phyloP scores from a whole-genome alignment of 192 early-diverging fungal genomes.

The Podila minutissima region DNA sequence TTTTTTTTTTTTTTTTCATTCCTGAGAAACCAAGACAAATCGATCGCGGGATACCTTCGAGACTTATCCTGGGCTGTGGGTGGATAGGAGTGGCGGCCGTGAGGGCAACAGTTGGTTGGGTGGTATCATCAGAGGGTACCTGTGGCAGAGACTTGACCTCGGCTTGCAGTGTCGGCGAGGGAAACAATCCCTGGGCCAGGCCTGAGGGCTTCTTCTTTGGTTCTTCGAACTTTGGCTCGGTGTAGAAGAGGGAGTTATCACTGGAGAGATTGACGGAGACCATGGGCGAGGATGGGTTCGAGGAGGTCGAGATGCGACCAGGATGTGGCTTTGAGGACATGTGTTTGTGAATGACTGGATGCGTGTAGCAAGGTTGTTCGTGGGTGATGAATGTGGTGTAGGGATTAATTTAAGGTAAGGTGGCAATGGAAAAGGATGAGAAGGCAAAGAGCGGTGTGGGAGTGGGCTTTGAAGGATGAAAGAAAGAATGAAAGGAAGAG shows the following conservation, averaged over 20 bases:
- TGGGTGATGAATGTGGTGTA: no score
- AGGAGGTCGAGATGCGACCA: background rate
- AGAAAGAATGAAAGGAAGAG: no score
- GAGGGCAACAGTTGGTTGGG: background rate
- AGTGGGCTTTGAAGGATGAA: no score
- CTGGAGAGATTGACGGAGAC: conserved; percentile 1
- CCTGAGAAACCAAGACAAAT: background rate
- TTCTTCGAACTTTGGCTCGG: background rate
- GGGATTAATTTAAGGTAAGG: no score
- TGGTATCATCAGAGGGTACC: background rate
- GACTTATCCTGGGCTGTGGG: background rate
- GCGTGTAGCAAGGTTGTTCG: no score
- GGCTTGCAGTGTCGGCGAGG: background rate
- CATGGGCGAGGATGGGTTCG: background rate
- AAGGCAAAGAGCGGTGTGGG: no score
- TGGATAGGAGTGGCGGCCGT: background rate
- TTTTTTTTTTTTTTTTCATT: background rate
- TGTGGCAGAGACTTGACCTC: background rate
- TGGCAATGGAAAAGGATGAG: no score
- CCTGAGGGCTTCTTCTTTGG: conserved; percentile 1
- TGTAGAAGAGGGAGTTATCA: background rate
- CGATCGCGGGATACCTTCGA: background rate
- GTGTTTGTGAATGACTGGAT: background rate
- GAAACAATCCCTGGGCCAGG: background rate
- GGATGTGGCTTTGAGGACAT: conserved; percentile 5